Conservation (phyloP, 2,329 filamentous ascomycete species). For the Byssoonygena ceratinophila region DNA sequence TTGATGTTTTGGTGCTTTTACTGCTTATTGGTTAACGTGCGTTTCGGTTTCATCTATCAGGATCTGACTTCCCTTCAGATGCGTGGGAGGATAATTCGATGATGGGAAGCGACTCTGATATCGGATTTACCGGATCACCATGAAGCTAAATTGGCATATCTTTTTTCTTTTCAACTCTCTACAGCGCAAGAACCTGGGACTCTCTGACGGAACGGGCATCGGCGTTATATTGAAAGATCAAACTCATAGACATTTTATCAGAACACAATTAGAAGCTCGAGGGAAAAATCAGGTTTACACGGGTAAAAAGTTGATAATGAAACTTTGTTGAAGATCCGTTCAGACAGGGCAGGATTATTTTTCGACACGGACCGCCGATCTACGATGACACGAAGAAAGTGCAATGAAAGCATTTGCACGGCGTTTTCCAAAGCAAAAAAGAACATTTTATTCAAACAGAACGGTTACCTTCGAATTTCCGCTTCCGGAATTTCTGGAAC, state of each 20-base stretch:
- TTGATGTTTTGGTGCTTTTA: conserved; percentile 12
- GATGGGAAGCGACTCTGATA: conserved; percentile 34
- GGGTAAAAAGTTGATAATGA: background rate
- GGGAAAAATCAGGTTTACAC: background rate
- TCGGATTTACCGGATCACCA: conserved; percentile 30
- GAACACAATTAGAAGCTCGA: background rate
- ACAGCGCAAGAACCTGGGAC: background rate
- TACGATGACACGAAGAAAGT: conserved; percentile 3
- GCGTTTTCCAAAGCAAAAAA: background rate
- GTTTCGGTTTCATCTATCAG: conserved; percentile 24
- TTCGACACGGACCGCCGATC: conserved; percentile 1
- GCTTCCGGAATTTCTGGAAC: too few species aligned
- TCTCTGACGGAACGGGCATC: background rate
- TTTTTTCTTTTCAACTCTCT: background rate
- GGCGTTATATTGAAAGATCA: conserved; percentile 3
- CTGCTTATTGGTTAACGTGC: conserved; percentile 8
- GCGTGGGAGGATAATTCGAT: conserved; percentile 36
- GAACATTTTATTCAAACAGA: background rate
- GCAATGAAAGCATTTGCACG: conserved; percentile 12
- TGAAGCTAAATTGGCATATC: conserved; percentile 16
- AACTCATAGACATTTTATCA: conserved; percentile 1
- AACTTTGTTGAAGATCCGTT: background rate
- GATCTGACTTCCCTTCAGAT: conserved; percentile 34
- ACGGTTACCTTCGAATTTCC: too few species aligned
- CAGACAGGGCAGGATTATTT: background rate